Base-by-base conservation (phyloP, 768 basidiomycete species). In the Collybia sp. region DNA sequence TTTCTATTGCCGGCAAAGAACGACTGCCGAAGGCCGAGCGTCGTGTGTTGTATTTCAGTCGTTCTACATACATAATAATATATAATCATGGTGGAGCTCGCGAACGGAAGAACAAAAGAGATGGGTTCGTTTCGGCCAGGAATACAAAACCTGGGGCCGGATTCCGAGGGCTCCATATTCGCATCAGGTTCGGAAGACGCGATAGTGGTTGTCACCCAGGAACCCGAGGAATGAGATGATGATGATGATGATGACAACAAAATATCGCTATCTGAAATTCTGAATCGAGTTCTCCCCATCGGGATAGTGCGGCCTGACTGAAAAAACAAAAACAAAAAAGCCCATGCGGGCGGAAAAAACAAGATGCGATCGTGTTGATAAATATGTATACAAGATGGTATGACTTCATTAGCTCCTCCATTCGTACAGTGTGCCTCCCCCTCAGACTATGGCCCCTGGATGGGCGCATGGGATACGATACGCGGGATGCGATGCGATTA, bases 331-430 rank as follows among this genome's bases (percentile, higher is more conserved):
- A n/a, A n/a, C n/a, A n/a, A n/a, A n/a, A n/a, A n/a, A n/a, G n/a
- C n/a, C 41, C 58, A 53, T 46, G 46, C 44, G 39, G 34, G 45
- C 47, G 45, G 55, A 56, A 46, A 46, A 52, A 55, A 58, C 53
- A 58, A 43, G 51, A 25, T 25, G 55, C 54, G 50, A 58, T 56
- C 55, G 46, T 54, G 54, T 49, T 42, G 51, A 15, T 44, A 47
- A 39, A 31, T 61, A 61, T 58, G 58, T 59, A 56, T 64, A 67
- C 63, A 65, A 49, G 52, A 61, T 56, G 56, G 58, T 61, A 65
- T 66, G 63, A 64, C 59, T 63, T 65, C 58, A 62, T 63, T 58
- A 57, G 50, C 57, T 53, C 52, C 54, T 56, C 63, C 61, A 58
- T 54, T 58, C 52, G 58, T 61, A 60, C 58, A 63, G 41, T 12